Base-by-base conservation (phyloP, 805 yeast species). In the Yamadazyma olivae region DNA sequence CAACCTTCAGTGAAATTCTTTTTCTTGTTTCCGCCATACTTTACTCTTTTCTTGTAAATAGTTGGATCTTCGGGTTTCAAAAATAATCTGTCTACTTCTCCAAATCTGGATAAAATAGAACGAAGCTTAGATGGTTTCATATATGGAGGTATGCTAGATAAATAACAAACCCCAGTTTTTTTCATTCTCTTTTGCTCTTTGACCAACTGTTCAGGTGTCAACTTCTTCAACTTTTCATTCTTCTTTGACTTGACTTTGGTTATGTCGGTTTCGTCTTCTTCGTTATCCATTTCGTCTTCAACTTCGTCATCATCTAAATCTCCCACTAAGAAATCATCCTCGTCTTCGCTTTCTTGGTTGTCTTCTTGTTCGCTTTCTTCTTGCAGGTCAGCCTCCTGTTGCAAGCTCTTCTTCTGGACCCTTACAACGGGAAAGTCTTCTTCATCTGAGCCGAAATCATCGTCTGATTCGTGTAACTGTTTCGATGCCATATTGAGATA, bases 101-200 rank as follows among this genome's bases (percentile, higher is more conserved):
- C 99, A 61, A 91, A 93, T 43, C 87, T 69, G 3, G 80, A 59
- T 22, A 93, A 65, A 9, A 93, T 75, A 34, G 89, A 93, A 50
- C 95, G 74, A 61, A 93, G 68, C 56, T 89, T 93, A 2, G 83
- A 77, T 1, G 99, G 98, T 56, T 90, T 90, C 99, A 93, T 93
- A 55, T 84, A 93, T 17, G 99, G 99, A 0, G 99, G 99, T 7
- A 93, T 76, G 33, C 82, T 75, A 0, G 97, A 89, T 3, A 93
- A 59, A 49, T 93, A 93, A n/a, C 95, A 82, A 2, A 93, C 96
- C 4, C 99, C 99, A 0, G 96, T 81, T 49, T 75, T 80, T 42
- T 72, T 77, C 24, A 75, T 70, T 47, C 74, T 74, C 46, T 72
- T 72, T 42, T 75, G 71, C 41, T 74, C 75, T 53, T 77, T 63